Percentiles rank a stretch among this genome's conserved stretches.
Conservation (phyloP, 306 rosid genomes). For the Castanea mollissima region DNA sequence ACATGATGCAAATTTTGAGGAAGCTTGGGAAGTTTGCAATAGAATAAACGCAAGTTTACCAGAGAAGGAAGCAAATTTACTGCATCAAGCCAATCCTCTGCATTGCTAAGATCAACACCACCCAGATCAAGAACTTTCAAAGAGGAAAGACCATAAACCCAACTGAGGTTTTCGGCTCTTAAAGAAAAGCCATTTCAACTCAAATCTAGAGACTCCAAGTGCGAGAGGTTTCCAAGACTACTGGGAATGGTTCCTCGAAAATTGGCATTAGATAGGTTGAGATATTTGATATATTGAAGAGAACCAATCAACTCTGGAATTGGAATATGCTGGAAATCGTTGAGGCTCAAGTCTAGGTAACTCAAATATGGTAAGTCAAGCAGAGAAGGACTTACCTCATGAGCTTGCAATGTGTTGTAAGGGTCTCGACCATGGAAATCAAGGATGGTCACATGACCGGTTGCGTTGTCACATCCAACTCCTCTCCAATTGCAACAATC, state of each 20-base stretch:
- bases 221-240: conserved; percentile 21
- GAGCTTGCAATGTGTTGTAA: neutral
- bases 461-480: conserved; percentile 21
- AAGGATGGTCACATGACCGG: conserved; percentile 33
- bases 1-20: neutral
- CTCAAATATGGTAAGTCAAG: conserved; percentile 17
- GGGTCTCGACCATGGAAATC: conserved; percentile 10
- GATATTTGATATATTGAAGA: conserved; percentile 13
- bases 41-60: neutral
- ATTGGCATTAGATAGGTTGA: conserved; percentile 22
- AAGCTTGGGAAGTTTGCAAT: neutral
- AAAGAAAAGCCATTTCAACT: neutral
- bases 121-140: neutral
- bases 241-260: conserved; percentile 1
- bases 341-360: conserved; percentile 18
- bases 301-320: conserved; percentile 19
- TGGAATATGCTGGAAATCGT: conserved; percentile 7
- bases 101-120: neutral
- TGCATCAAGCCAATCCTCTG: neutral
- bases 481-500: conserved; percentile 30
- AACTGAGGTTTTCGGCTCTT: neutral
- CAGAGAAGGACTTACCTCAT: conserved; percentile 16
- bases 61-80: neutral
- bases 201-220: conserved; percentile 18
- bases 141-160: neutral